phyloP scores from a whole-genome alignment of 106 monocot genomes.

The Allium cepa region DNA sequence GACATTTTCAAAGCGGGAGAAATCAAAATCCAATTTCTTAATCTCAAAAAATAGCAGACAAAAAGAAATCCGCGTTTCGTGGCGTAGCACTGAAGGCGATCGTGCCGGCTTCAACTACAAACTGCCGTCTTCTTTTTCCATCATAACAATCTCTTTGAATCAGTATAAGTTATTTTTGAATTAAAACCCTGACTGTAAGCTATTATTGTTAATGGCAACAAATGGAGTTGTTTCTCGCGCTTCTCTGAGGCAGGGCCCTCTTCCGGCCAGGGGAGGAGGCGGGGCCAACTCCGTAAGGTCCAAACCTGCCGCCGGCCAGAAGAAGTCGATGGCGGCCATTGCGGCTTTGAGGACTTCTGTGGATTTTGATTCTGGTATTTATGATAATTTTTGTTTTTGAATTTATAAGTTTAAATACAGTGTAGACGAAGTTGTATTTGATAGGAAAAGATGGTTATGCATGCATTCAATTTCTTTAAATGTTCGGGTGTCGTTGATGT shows the following conservation, averaged over 20 bases:
- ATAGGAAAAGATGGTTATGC: background rate
- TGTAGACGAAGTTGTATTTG: background rate
- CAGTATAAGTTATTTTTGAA: background rate
- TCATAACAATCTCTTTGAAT: background rate
- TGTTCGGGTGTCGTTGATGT: background rate
- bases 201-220: slow-evolving; percentile 15
- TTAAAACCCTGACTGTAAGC: background rate
- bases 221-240: slow-evolving; percentile 10
- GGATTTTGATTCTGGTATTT: slow-evolving; percentile 18
- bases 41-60: background rate
- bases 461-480: background rate
- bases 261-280: slow-evolving; percentile 11
- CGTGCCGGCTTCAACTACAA: slow-evolving; percentile 42
- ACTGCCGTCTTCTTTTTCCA: background rate
- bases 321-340: slow-evolving; percentile 5
- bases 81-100: slow-evolving; percentile 9
- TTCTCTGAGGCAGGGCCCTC: slow-evolving; percentile 21
- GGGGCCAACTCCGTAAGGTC: slow-evolving; percentile 12
- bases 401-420: background rate
- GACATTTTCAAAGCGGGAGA: background rate
- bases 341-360: slow-evolving; percentile 8
- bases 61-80: background rate
- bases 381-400: background rate
- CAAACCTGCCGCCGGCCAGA: slow-evolving; percentile 9
- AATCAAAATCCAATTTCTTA: background rate